Evolutionary conservation across 2,329 filamentous ascomycete genomes (phyloP), one percentile per base, ranked within the genome.

Genomic region (Trichoderma afroharzianum): DNA sequence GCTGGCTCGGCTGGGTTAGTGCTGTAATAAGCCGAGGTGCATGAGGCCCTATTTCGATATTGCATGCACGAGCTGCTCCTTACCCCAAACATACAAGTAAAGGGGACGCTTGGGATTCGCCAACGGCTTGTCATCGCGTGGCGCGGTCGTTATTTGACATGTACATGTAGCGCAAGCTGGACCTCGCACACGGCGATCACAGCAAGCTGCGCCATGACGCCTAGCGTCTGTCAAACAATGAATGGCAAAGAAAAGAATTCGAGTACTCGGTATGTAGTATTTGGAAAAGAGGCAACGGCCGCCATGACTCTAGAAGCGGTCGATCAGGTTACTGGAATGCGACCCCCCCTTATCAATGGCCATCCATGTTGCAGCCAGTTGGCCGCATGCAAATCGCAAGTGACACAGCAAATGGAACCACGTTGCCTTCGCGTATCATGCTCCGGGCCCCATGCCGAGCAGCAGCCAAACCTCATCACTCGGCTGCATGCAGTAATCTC

Each of bases 401-500:
- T 59, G 33, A 50, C 53, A 68, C 64, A 59, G 33, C 64, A 58
- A 58, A 59, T 59, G 64, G 36, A 24, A 68, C 64, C 64, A 68
- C 64, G 53, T 68, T 59, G 64, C 63, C 59, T 47, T 68, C 53
- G 55, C 36, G 53, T 59, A 68, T 68, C 55, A 68, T 33, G 33
- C 36, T 59, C 26, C 64, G 53, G 64, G 36, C 28, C 33, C 33
- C 39, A 68, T 59, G 26, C 64, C 64, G 64, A 68, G 64, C 33
- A 68, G 53, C 33, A 68, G 53, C 55, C 57, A 30, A 43, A 59
- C 18, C 21, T 58, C 64, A 43, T 68, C 64, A 68, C 63, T n/a
- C 36, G 53, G 64, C 55, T 68, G 64, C 64, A 68, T 68, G 55
- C 64, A 68, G 64, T 55, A 43, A 59, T 43, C 55, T 68, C 53